Base-by-base conservation (phyloP, 2,329 filamentous ascomycete species). In the Fusarium veterinarium region DNA sequence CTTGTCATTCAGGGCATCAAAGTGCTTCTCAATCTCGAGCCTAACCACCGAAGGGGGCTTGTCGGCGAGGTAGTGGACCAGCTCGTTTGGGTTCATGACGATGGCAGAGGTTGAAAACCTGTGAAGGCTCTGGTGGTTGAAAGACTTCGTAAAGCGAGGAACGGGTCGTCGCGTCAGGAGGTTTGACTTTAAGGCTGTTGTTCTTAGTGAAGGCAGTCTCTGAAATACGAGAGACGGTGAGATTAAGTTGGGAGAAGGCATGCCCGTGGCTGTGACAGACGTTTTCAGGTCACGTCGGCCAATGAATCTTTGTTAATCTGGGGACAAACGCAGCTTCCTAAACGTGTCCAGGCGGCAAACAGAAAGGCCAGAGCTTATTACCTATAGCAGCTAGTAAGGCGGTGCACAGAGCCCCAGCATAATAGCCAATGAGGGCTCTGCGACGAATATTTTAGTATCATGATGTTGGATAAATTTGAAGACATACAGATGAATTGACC, bases 1-100 rank as follows among this genome's bases (percentile, higher is more conserved):
- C 80, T 92, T 86, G 77, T 93, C 89, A 59, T 84, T 88, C 69
- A 96, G 83, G 40, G 91, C 90, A 61, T 95, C 92, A 78, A 98
- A 99, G 83, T 98, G 95, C 80, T 94, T 93, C 84, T 94, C 94
- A 81, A 98, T 96, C 81, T 94, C 92, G 55, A 99, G 89, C 52
- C 92, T 91, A 66, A 98, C 95, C 63, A 98, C 90, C 53, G 91
- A 93, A 2, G 96, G 96, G 49, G 96, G 96, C 72, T 92, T 91
- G 83, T 99, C 96, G 51, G 96, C 95, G 69, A 97, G 88, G 82
- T 97, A 98, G 80, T 97, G 92, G 81, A 86, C 86, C 71, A 91
- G 84, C 72, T 91, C 90, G 75, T 87, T 83, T 64, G 88, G 82
- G 76, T 90, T 85, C 88, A 92, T 91, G 64, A 46, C 64, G 72